phyloP scores from a whole-genome alignment of 1,284 basidiomycete genomes.

The Ganoderma multipileum region DNA sequence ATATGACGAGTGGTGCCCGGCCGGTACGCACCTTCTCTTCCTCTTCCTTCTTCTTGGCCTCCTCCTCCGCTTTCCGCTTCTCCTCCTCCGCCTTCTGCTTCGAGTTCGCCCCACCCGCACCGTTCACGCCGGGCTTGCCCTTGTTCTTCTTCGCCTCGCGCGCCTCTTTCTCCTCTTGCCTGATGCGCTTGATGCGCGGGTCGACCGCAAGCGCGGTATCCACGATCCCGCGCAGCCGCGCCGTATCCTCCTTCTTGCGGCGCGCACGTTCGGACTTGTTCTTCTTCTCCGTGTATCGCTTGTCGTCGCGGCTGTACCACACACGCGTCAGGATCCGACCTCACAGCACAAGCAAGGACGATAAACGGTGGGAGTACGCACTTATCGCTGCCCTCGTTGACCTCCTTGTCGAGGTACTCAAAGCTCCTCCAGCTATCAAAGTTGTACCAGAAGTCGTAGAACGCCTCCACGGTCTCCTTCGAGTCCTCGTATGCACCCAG shows the following conservation, averaged over 20 bases:
- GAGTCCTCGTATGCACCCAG: slow-evolving; percentile 78
- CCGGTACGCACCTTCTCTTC: slow-evolving; percentile 61
- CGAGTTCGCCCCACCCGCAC: slow-evolving; percentile 56
- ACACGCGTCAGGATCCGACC: background rate
- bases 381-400: slow-evolving; percentile 97
- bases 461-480: slow-evolving; percentile 88
- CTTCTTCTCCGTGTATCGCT: slow-evolving; percentile 99
- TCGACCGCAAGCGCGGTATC: slow-evolving; percentile 88
- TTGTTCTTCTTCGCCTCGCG: slow-evolving; percentile 90
- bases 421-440: slow-evolving; percentile 99
- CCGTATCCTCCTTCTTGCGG: slow-evolving; percentile 98
- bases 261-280: slow-evolving; percentile 97
- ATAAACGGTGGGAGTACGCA: no score
- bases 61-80: slow-evolving; percentile 68
- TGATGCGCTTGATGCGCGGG: slow-evolving; percentile 97
- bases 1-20: background rate
- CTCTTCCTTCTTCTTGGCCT: slow-evolving; percentile 65
- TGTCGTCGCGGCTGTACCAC: slow-evolving; percentile 86
- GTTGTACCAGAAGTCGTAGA: slow-evolving; percentile 99
- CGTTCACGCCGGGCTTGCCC: slow-evolving; percentile 50
- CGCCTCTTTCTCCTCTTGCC: slow-evolving; percentile 95
- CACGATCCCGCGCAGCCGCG: slow-evolving; percentile 87
- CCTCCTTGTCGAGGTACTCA: slow-evolving; percentile 98
- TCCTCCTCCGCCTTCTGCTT: slow-evolving; percentile 15
- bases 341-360: background rate